Evolutionary conservation across 805 yeast genomes (phyloP), one percentile per base, ranked within the genome.

Genomic region (Candida gorgasii): DNA sequence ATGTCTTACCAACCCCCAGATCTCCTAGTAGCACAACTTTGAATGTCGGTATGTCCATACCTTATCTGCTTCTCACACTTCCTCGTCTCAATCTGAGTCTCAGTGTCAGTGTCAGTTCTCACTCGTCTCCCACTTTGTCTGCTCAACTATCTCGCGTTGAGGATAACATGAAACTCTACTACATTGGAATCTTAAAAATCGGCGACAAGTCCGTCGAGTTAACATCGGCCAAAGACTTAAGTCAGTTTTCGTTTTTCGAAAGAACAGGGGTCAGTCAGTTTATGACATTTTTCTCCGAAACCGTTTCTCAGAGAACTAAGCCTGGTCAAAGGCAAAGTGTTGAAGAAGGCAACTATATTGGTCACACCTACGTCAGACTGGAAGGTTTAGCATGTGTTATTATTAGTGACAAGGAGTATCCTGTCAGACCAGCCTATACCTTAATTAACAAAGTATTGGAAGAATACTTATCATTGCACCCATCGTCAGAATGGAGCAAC

Each of bases 401-500:
- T 47, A 86, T 93, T 62, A 80, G 96, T 34, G 99, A 93, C 63
- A 86, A 87, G 63, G 97, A 92, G 53, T 93, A 93, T 65, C 99
- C 98, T 2, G 92, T 89, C 23, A 79, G 99, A 61, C 98, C 97
- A 11, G 98, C 97, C 1, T 92, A 89, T 67, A 87, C 97, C 2
- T 72, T 93, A 46, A 76, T 93, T 57, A 92, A 92, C 75, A 92
- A 89, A 68, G 72, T 92, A 16, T 73, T 89, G 53, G 99, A 93
- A 55, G 98, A 92, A 64, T 93, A 88, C 65, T 69, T 92, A 42
- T 73, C 90, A 9, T 80, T 84, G 49, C 89, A 86, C 62, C 96
- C 97, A 9, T 76, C 80, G 35, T 59, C 65, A 14, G 82, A 84
- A 49, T 89, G 96, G 96, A 39, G 43, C 16, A 57, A 65, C 44